Conservation (phyloP, 257 asterid genomes). For the Apocynum venetum region DNA sequence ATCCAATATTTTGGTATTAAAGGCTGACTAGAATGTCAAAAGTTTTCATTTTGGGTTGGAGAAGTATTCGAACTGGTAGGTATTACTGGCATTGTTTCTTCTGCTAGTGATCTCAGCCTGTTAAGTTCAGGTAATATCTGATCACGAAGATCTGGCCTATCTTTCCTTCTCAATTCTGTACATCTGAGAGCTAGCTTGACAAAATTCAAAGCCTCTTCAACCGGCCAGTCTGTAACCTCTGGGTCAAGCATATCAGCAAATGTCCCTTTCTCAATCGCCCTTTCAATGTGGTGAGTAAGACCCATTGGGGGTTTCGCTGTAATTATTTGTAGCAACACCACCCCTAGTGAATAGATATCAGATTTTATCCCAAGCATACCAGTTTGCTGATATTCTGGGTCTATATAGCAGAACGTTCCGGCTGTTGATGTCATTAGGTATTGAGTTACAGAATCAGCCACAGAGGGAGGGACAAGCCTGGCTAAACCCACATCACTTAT, state of each 20-base stretch:
- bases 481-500: slow-evolving; percentile 93
- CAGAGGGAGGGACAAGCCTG: slow-evolving; percentile 87
- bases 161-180: slow-evolving; percentile 71
- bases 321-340: slow-evolving; percentile 74
- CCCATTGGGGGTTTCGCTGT: slow-evolving; percentile 94
- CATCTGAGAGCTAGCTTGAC: slow-evolving; percentile 77
- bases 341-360: slow-evolving; percentile 78
- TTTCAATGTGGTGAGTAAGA: slow-evolving; percentile 70
- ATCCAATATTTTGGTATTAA: neutral
- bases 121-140: slow-evolving; percentile 67
- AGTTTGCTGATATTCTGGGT: slow-evolving; percentile 90
- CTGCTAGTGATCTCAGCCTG: slow-evolving; percentile 58
- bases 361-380: slow-evolving; percentile 90
- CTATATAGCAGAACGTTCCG: slow-evolving; percentile 93
- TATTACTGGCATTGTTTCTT: slow-evolving; percentile 43
- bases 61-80: slow-evolving; percentile 23
- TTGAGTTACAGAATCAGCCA: slow-evolving; percentile 84
- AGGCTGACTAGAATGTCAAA: slow-evolving; percentile 40
- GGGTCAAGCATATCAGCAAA: slow-evolving; percentile 76
- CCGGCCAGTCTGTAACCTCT: slow-evolving; percentile 70
- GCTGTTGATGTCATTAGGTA: slow-evolving; percentile 93
- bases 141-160: slow-evolving; percentile 71
- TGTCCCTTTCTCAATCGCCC: slow-evolving; percentile 74
- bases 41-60: slow-evolving; percentile 13
- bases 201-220: slow-evolving; percentile 57